Evolutionary conservation across 1,284 basidiomycete species (phyloP), one percentile per base, ranked within the genome.

Genomic region (Cutaneotrichosporon sp.): DNA sequence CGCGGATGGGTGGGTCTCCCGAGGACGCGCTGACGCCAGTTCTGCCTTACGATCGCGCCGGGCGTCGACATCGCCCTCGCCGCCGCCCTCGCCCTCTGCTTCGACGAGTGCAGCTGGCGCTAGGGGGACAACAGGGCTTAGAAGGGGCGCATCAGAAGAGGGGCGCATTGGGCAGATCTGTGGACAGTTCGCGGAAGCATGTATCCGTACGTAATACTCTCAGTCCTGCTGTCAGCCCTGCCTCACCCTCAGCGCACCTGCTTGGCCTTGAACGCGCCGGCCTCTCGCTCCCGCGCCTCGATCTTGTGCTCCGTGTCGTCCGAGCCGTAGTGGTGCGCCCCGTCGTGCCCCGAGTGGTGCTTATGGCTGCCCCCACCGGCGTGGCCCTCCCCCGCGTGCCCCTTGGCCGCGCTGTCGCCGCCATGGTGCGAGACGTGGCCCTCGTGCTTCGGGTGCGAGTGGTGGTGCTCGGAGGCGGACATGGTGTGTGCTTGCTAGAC

Each of bases 401-500:
- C 51, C 51, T 52, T 52, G 33, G 51, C 36, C 13, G n/a, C 51
- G 9, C 33, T 24, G 51, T 52, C 51, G 20, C 51, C n/a, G 63
- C 63, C 54, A 38, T 31, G 18, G 22, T 2, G 33, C 43, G 60
- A 11, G 51, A 43, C 5, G 67, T 68, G 18, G 59, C 66, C 49
- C 56, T 62, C 58, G 43, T 71, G 73, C 51, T 71, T 58, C 34
- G 31, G 31, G 51, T 52, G 51, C n/a, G 51, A 52, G 62, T 59
- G 20, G 65, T 69, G 13, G 72, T 51, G 18, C 25, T 56, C n/a
- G 27, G 43, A 18, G 6, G 24, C 72, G 69, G 10, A 72, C 65
- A 53, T 69, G 68, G 54, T 69, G 67, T 11, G 63, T 22, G 45
- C 11, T 4, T 22, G 45, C 8, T n/a, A n/a, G n/a, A n/a, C n/a